Evolutionary conservation across 2,329 filamentous ascomycete genomes (phyloP), one percentile per base, ranked within the genome.

Genomic region (Fusarium lyarnte): DNA sequence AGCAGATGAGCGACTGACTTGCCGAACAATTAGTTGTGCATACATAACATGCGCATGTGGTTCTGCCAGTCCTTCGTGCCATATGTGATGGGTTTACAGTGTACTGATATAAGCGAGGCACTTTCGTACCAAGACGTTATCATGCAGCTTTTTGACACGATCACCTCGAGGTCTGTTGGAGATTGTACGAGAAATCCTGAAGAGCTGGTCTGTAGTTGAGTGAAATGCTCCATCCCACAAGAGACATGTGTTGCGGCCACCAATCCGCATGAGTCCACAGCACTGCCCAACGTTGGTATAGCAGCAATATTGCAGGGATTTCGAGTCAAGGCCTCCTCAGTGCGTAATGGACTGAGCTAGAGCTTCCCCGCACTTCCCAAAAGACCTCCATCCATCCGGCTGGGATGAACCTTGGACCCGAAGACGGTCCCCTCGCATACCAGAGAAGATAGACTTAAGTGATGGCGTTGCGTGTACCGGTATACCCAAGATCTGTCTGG

Each of bases 291-390:
- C 33, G 52, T 63, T 38, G 60, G 59, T 45, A 39, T 10, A 41
- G 35, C 45, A 69, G 39, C 43, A 41, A 63, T 27, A 63, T 19
- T 41, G n/a, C 63, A 60, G 47, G 62, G 53, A 33, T 66, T 38
- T 35, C 58, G 71, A 73, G 69, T 77, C 66, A 73, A 74, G 58
- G 55, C 53, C 38, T 49, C 41, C 49, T 54, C 39, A 67, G 65
- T 66, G 65, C 36, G 38, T 39, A 52, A 52, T 45, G 53, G 51
- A 52, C 41, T 46, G 51, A 58, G 42, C 58, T 66, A 66, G 55
- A 60, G 57, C 63, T 77, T 74, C 75, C 75, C 75, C 75, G 75
- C 75, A 77, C 75, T 74, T 69, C 39, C 63, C 54, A 68, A 57
- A 49, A 53, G 45, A 47, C 63, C 64, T 76, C 75, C 75, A 71